Base-by-base conservation (phyloP, 1,284 basidiomycete genomes). In the Singerocomus inundabilis region DNA sequence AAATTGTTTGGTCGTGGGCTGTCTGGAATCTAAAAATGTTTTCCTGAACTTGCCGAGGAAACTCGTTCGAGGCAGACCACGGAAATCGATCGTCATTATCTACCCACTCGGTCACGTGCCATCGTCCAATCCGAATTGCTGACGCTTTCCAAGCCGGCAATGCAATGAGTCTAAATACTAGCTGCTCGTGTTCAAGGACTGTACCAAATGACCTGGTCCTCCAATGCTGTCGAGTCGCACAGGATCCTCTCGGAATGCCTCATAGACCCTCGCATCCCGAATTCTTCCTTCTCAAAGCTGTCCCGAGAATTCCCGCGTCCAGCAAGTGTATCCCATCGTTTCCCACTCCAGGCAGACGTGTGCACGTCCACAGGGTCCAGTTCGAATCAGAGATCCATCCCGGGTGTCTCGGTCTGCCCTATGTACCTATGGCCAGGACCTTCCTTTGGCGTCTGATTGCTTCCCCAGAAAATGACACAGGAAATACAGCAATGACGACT, bases 281-380 rank as follows among this genome's bases (percentile, higher is more conserved):
- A 13, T 42, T 21, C 9, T 24, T 15, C 34, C 13, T 25, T 16
- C 29, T 26, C 30, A 28, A 61, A 64, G 50, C 69, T 54, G 16
- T 72, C 57, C 32, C 57, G 60, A n/a, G 64, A 59, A 33, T 48
- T 52, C n/a, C 70, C 73, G 44, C 33, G 48, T 7, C 61, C 62
- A 39, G 71, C 71, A 38, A 18, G 44, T 16, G 71, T 64, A 2
- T 51, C 4, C 72, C 71, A 8, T 46, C 56, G 40, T 71, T 75
- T 12, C 69, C 70, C 57, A 40, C 70, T 75, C 10, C 68, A 72
- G 4, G 63, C 61, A 38, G 28, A 48, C 32, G 5, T 29, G 28
- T 21, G 21, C 4, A 21, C 21, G 21, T 21, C 21, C 21, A 4
- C 21, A 21, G 21, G 21, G 4, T 21, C 21, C 21, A 4, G 21